Conservation (phyloP, 768 basidiomycete species). For the Suillus variegatus region DNA sequence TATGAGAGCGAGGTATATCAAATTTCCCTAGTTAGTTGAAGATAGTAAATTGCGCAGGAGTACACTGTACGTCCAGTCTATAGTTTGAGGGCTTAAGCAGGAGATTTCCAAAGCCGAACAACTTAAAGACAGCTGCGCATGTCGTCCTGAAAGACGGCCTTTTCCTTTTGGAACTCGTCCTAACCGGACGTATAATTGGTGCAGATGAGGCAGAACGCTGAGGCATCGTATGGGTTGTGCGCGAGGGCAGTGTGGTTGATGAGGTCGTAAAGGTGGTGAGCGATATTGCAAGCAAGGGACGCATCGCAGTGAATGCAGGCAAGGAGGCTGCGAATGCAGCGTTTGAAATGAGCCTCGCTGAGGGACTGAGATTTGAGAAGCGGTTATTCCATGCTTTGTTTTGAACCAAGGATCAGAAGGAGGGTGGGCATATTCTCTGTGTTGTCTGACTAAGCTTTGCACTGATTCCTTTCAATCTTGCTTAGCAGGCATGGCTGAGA, state of each 20-base stretch:
- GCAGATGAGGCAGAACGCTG: constrained; percentile 84
- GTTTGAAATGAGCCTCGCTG: constrained; percentile 75
- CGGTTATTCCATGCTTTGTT: constrained; percentile 90
- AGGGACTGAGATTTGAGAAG: constrained; percentile 87
- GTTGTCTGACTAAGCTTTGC: background rate
- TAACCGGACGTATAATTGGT: constrained; percentile 81
- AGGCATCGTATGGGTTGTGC: constrained; percentile 85
- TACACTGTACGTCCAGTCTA: background rate
- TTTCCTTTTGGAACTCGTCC: constrained; percentile 71
- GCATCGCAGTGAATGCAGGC: constrained; percentile 78
- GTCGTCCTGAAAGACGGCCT: no score
- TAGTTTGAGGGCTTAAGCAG: background rate
- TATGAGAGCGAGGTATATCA: constrained; percentile 59
- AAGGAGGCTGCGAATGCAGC: constrained; percentile 98
- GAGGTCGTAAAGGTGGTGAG: constrained; percentile 84
- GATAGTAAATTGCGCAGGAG: background rate
- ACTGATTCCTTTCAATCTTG: constrained; percentile 9
- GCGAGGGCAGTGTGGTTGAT: constrained; percentile 77
- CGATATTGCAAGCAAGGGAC: constrained; percentile 79
- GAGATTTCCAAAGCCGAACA: constrained; percentile 20
- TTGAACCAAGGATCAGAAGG: constrained; percentile 93
- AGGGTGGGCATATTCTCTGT: constrained; percentile 55
- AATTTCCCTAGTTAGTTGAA: constrained; percentile 43
- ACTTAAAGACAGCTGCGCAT: constrained; percentile 15
- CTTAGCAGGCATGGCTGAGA: constrained; percentile 89